Percentiles rank a stretch among this genome's conserved stretches.
These are phyloP conservation scores for Excoecaria agallocha DNA, from an alignment of 345 rosid species.

Conservation along the genomic window DNA sequence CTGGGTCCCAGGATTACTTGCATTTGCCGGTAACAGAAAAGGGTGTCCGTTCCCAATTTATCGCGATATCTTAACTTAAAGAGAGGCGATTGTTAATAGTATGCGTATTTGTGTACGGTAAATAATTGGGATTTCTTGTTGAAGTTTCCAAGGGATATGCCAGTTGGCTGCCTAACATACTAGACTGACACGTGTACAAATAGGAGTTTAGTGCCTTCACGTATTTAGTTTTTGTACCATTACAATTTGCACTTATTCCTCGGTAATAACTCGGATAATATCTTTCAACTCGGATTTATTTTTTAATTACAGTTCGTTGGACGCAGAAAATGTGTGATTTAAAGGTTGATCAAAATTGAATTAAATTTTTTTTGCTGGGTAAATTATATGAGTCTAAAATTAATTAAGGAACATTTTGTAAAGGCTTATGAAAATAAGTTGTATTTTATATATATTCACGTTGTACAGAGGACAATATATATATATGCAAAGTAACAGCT, in stretches of 20 bases:
- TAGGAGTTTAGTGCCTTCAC: slow-evolving; percentile 57
- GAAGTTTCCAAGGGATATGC: slow-evolving; percentile 24
- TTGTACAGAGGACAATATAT: no score
- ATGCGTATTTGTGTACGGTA: slow-evolving; percentile 13
- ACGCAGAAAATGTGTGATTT: no score
- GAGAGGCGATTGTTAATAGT: neutral
- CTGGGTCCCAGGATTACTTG: slow-evolving; percentile 6
- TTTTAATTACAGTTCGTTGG: no score
- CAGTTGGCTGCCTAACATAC: slow-evolving; percentile 30
- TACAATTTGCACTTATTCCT: slow-evolving; percentile 5
- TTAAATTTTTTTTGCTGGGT: no score
- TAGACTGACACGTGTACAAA: slow-evolving; percentile 47
- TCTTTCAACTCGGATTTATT: no score
- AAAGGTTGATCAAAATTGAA: no score
- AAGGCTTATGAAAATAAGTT: no score
- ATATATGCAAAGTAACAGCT: no score
- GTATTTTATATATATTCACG: no score
- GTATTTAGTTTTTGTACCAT: slow-evolving; percentile 26
- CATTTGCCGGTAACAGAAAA: slow-evolving; percentile 31
- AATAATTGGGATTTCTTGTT: slow-evolving; percentile 22
- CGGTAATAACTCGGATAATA: slow-evolving; percentile 15
- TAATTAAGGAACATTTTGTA: no score
- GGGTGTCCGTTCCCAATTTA: slow-evolving; percentile 21
- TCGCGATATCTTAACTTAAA: slow-evolving; percentile 7
- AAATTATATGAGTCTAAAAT: no score